Evolutionary conservation across 2,329 filamentous ascomycete species (phyloP), one percentile per base, ranked within the genome.

Genomic region (Phialophora chinensis): DNA sequence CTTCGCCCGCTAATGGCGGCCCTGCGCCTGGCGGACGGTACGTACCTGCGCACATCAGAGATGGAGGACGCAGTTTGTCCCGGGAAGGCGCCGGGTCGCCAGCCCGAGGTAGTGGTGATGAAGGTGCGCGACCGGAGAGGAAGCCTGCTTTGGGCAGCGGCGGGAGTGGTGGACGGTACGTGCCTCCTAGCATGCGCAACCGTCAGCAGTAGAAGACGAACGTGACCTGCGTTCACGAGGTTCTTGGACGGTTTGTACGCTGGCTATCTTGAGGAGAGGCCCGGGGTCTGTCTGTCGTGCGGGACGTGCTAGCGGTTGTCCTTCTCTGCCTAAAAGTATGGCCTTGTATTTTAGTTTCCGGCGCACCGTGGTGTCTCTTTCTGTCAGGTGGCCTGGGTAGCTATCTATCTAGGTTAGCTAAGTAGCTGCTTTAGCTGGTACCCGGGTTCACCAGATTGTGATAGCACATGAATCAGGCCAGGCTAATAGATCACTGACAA

Each of bases 41-140:
- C 68, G 72, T 74, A 42, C 75, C 76, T 65, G 73, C 72, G 62
- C 73, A 71, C 35, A 55, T 74, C 27, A 76, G 77, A 66, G 77
- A 79, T 60, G 63, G 60, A n/a, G 69, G 66, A 8, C 71, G 71
- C 60, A 69, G 63, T 49, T 53, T 67, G 55, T 72, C 70, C 10
- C 44, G 65, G 31, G 68, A 70, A 64, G 66, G 64, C n/a, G 63
- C 63, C 17, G 66, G 63, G 4, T 67, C 66, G 23, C 69, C 69
- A 35, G 67, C 64, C 53, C 57, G 61, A 42, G 66, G 50, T 12
- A 68, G 62, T 27, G 59, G 59, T 38, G 67, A 68, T n/a, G 68
- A 69, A 42, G 53, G 63, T 56, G 50, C 63, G 11, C 38, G 38
- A n/a, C 47, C 53, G 17, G 53, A 17, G 47, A 65, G 68, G 33